Evolutionary conservation across 768 basidiomycete species (phyloP), one percentile per base, ranked within the genome.

Genomic region (Lactarius sanguifluus): DNA sequence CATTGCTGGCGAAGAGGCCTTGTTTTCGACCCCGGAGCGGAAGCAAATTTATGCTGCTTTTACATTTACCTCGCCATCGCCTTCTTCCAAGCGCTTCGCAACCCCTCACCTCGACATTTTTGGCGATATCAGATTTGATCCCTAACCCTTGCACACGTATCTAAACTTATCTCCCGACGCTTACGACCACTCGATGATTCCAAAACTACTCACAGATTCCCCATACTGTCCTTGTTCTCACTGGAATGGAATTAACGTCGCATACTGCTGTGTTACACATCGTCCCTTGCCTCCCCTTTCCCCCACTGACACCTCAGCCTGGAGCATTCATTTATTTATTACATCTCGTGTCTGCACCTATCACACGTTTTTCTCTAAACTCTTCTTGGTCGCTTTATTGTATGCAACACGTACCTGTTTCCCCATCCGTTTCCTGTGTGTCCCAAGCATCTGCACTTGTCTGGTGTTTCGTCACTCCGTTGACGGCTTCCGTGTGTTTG

Each of bases 1-100:
- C 36, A 40, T 40, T 15, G 52, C 63, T 40, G 54, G 56, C 28
- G 41, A 61, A 59, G 59, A 60, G 8, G 38, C 52, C 30, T 54
- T 78, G n/a, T 86, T 91, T 69, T 85, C 87, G 20, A 91, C 90
- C 5, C 90, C 91, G 5, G 88, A 92, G 72, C 85, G 89, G 71
- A 86, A 86, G 72, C 82, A 80, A 66, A 86, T 87, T 66, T 90
- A 89, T 74, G 81, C 88, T 25, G 82, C 89, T 5, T 92, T 92
- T 74, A 92, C 90, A 3, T 92, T 92, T 78, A 83, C 86, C 18
- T 87, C 89, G 1, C 91, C 91, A 8, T 88, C 88, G 1, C 85
- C 84, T 12, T 79, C 84, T 1, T 81, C 83, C 61, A 77, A 83
- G 64, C 85, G 86, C 63, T 82, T 82, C 76, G 81, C 70, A 2